phyloP scores from a whole-genome alignment of 345 rosid species.

The Linum lewisii region DNA sequence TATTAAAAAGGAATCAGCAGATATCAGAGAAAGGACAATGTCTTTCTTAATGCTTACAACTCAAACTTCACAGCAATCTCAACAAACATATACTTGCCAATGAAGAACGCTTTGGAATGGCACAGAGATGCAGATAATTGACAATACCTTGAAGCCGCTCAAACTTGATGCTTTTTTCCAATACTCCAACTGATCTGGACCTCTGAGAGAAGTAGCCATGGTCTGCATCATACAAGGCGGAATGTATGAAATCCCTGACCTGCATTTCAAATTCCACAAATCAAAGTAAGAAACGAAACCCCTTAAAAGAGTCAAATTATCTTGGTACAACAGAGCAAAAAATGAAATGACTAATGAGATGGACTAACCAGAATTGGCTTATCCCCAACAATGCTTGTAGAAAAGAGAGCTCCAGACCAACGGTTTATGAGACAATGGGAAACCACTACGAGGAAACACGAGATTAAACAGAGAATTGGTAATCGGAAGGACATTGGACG shows the following conservation, averaged over 20 bases:
- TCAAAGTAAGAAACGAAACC: background rate
- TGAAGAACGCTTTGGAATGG: too few species aligned
- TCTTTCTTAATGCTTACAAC: too few species aligned
- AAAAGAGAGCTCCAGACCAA: conserved; percentile 39
- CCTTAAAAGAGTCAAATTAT: background rate
- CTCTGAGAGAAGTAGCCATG: conserved; percentile 89
- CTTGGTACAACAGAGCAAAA: background rate
- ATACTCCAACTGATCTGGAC: conserved; percentile 71
- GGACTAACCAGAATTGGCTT: conserved; percentile 64
- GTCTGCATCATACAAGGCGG: conserved; percentile 58
- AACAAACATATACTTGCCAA: too few species aligned
- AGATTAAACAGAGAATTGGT: background rate
- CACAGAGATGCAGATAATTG: too few species aligned
- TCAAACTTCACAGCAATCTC: too few species aligned
- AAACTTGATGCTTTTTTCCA: conserved; percentile 73
- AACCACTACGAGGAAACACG: conserved; percentile 22
- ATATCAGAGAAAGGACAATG: background rate
- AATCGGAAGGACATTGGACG: background rate
- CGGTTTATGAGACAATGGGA: conserved; percentile 20
- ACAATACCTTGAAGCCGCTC: conserved; percentile 61
- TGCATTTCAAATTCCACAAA: conserved; percentile 15
- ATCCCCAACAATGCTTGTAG: conserved; percentile 51
- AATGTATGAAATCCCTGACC: conserved; percentile 83
- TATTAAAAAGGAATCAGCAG: too few species aligned
- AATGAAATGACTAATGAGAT: background rate